Conservation (phyloP, 2,329 filamentous ascomycete species). For the Diaporthe sp. region DNA sequence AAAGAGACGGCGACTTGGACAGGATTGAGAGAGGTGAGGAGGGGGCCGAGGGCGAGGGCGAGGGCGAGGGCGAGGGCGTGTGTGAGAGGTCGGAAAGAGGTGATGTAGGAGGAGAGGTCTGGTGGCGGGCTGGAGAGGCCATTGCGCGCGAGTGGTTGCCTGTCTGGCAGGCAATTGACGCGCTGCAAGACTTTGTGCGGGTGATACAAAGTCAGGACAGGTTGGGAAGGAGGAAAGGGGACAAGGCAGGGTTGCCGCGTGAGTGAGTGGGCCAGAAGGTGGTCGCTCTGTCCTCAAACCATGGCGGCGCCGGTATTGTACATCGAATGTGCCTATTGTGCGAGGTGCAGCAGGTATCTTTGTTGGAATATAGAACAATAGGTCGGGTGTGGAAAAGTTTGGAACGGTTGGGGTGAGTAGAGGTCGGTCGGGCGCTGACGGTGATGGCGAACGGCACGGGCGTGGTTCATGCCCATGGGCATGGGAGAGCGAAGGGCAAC, state of each 20-base stretch:
- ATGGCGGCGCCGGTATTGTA: constrained; percentile 20
- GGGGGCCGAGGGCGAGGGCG: constrained; percentile 53
- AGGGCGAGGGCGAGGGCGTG: constrained; percentile 53
- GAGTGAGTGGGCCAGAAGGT: constrained; percentile 8
- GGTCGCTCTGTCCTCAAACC: constrained; percentile 26
- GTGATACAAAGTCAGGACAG: constrained; percentile 18
- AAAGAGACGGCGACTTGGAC: constrained; percentile 63
- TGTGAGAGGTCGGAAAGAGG: constrained; percentile 65
- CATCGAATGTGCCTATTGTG: constrained; percentile 7
- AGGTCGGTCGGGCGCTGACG: constrained; percentile 7
- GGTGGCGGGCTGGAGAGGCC: constrained; percentile 38
- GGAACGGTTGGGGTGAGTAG: constrained; percentile 9
- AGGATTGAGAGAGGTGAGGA: constrained; percentile 67
- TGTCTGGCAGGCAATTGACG: constrained; percentile 21
- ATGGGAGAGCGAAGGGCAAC: background rate
- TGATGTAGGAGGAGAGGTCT: constrained; percentile 59
- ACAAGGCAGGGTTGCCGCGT: constrained; percentile 18
- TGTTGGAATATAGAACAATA: background rate
- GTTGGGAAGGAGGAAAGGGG: constrained; percentile 21
- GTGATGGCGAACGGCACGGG: constrained; percentile 5
- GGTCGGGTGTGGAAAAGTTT: background rate
- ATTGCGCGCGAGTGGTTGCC: constrained; percentile 26
- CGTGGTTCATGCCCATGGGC: background rate
- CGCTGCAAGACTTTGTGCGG: constrained; percentile 11
- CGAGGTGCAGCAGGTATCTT: background rate